Conservation (phyloP, 192 early-diverging fungal species). For the Jimgerdemannia flammicorona region DNA sequence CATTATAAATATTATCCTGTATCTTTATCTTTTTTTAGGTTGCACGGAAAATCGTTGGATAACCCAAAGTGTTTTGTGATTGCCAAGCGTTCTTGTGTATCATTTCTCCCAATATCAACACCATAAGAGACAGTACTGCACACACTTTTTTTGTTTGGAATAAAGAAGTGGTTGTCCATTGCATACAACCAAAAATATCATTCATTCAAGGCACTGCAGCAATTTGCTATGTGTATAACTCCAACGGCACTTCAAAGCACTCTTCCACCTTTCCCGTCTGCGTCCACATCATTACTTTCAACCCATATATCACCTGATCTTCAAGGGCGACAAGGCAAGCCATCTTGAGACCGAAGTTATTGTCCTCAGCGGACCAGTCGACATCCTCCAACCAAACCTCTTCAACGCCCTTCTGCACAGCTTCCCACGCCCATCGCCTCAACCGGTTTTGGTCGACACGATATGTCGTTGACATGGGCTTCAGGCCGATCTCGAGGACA, state of each 20-base stretch:
- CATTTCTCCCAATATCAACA: too few species aligned
- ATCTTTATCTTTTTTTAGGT: too few species aligned
- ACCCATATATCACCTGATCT: neutral
- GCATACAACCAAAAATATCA: too few species aligned
- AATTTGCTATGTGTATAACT: neutral
- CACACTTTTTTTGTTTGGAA: too few species aligned
- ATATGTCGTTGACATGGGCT: neutral
- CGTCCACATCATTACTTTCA: neutral
- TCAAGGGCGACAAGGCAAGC: neutral
- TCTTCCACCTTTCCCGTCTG: neutral
- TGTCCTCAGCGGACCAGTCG: neutral
- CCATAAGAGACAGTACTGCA: too few species aligned
- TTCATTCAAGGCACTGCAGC: constrained; percentile 7
- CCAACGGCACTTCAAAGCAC: neutral
- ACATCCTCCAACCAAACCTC: neutral
- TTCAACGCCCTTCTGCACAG: neutral
- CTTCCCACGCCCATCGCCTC: neutral
- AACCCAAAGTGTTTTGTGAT: too few species aligned
- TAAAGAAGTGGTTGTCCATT: too few species aligned
- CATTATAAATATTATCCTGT: too few species aligned
- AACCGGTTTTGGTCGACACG: neutral
- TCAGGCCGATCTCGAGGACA: neutral
- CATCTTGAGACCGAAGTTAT: neutral
- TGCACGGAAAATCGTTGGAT: too few species aligned
- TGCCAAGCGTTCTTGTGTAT: too few species aligned